Percentiles rank a stretch among this genome's conserved stretches.
These are phyloP conservation scores for Epicoccum nigrum DNA, from an alignment of 2,329 filamentous ascomycete genomes.

Conservation along the genomic window DNA sequence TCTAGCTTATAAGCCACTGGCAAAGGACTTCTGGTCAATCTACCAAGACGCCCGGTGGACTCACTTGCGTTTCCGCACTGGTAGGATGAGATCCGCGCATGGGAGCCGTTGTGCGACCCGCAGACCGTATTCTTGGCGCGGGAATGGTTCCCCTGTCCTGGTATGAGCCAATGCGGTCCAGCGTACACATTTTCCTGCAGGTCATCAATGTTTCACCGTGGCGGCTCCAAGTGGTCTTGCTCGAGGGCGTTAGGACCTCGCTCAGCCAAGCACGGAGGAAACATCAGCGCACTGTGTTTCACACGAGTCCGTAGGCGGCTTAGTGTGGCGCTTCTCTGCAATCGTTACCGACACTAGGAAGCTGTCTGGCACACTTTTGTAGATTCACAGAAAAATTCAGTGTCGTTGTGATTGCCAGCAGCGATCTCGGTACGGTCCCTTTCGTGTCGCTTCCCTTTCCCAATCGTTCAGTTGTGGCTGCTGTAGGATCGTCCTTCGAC, in stretches of 20 bases:
- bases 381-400: neutral
- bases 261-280: slow-evolving; percentile 17
- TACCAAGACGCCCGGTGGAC: slow-evolving; percentile 20
- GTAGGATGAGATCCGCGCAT: slow-evolving; percentile 28
- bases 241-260: slow-evolving; percentile 13
- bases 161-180: slow-evolving; percentile 31
- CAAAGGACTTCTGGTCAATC: slow-evolving; percentile 13
- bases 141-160: slow-evolving; percentile 23
- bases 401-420: neutral
- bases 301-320: slow-evolving; percentile 10
- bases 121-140: slow-evolving; percentile 25
- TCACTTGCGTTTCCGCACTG: slow-evolving; percentile 24
- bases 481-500: slow-evolving; percentile 4
- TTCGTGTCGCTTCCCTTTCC: neutral
- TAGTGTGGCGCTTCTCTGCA: slow-evolving; percentile 14
- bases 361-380: slow-evolving; percentile 1
- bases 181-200: slow-evolving; percentile 3
- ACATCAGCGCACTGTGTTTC: slow-evolving; percentile 17
- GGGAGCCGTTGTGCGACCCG: slow-evolving; percentile 32
- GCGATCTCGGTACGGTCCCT: slow-evolving; percentile 1
- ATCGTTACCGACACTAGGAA: neutral
- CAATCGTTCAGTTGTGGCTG: slow-evolving; percentile 15
- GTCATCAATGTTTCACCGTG: slow-evolving; percentile 17
- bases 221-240: slow-evolving; percentile 16
- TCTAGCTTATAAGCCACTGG: slow-evolving; percentile 28